phyloP scores from a whole-genome alignment of 164 flowering plant species.

The Chimonanthus praecox region DNA sequence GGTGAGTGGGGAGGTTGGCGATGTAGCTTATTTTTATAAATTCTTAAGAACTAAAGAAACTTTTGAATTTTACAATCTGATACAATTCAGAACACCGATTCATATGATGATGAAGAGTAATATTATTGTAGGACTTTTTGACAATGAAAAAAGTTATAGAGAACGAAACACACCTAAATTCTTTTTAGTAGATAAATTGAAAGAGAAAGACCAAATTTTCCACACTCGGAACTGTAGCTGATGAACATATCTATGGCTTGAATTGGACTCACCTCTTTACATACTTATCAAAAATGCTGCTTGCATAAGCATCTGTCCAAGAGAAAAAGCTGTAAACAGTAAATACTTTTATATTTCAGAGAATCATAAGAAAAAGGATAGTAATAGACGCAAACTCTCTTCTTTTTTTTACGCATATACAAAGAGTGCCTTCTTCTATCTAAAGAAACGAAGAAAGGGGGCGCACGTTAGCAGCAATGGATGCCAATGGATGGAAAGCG shows the following conservation, averaged over 20 bases:
- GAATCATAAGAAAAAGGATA: neutral
- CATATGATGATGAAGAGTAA: neutral
- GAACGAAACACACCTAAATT: neutral
- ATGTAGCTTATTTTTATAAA: too few relatives aligned
- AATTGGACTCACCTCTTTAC: constrained; percentile 51
- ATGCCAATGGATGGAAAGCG: too few relatives aligned
- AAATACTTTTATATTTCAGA: neutral
- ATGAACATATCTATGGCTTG: too few relatives aligned
- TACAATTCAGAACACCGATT: neutral
- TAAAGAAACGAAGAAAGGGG: neutral
- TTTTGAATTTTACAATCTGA: neutral
- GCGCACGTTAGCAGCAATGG: constrained; percentile 35
- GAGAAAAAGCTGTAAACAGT: neutral
- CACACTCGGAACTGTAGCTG: neutral
- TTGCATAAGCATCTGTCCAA: constrained; percentile 53
- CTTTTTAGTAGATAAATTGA: neutral
- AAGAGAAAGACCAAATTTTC: too few relatives aligned
- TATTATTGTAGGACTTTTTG: neutral
- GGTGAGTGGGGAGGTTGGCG: neutral
- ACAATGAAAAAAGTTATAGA: too few relatives aligned
- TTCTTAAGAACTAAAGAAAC: neutral
- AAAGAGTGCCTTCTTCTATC: neutral
- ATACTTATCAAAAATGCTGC: constrained; percentile 55
- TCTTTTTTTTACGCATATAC: neutral
- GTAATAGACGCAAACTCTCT: neutral